Evolutionary conservation across 352 stramenopile species (phyloP), one percentile per base, ranked within the genome.

Genomic region (Pythium monospermum): DNA sequence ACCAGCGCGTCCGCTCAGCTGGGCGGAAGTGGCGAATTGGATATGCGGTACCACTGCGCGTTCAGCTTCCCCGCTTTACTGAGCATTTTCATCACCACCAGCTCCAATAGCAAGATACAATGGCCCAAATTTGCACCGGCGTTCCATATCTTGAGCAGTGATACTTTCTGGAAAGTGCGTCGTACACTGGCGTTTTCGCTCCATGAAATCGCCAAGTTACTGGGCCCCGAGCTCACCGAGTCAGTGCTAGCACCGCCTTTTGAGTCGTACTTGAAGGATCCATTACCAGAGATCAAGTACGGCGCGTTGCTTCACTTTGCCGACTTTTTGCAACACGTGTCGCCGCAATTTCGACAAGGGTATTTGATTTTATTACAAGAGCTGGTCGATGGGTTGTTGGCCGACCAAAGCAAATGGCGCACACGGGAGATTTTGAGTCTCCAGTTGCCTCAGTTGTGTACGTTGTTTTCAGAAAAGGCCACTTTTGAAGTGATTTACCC

Each of bases 161-260:
- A 96, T 56, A 69, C 71, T 10, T 91, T 87, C 44, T 95, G 84
- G 83, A 95, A 92, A 51, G 91, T 97, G 30, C 74, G 90, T 23
- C 84, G 87, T 51, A 96, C 90, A n/a, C 85, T 98, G 48, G 85
- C 89, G 27, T 91, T 91, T 61, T 96, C 88, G 42, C 73, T 98
- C 39, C 90, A 97, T 53, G 91, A 97, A 37, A 57, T 94, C 10
- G 87, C 85, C 15, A 56, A 69, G 18, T 78, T 97, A 37, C 64
- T 97, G 8, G 87, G 83, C 1, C 69, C 83, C 16, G 78, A 85
- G n/a, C 72, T 84, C 42, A 86, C 85, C 12, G 82, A 96, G 49
- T 65, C 61, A 28, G 76, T 94, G 27, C 68, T 96, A 26, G 64
- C 86, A 13, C 77, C 79, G 21, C 83, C 78, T 0, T 95, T 96